Conservation (phyloP, 169 alveolate genomes). For the Babesia gibsoni region DNA sequence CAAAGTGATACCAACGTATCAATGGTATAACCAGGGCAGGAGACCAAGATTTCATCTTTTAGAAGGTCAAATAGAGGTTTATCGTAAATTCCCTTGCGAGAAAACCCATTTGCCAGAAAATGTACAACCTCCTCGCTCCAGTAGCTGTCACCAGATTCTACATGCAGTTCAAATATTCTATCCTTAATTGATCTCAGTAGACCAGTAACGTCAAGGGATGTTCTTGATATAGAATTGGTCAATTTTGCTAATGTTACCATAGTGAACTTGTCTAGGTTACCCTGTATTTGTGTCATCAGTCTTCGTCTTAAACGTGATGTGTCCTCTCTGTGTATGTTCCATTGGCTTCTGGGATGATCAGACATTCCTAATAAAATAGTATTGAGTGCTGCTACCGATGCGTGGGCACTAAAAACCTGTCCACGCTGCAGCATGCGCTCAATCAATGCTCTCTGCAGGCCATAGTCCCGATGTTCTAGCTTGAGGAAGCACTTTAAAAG, state of each 20-base stretch:
- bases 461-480: slow-evolving; percentile 6
- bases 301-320: neutral
- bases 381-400: slow-evolving; percentile 25
- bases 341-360: neutral
- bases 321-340: neutral
- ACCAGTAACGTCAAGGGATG: neutral
- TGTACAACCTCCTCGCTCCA: slow-evolving; percentile 49
- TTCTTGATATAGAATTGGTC: slow-evolving; percentile 25
- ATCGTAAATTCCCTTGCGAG: slow-evolving; percentile 27
- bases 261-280: slow-evolving; percentile 38
- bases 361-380: neutral
- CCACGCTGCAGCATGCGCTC: slow-evolving; percentile 29
- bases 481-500: slow-evolving; percentile 37
- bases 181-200: neutral
- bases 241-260: slow-evolving; percentile 13
- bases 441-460: slow-evolving; percentile 12
- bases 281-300: neutral
- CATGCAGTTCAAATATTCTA: neutral
- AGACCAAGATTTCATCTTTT: neutral
- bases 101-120: slow-evolving; percentile 45
- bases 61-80: slow-evolving; percentile 33
- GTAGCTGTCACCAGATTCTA: neutral
- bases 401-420: slow-evolving; percentile 42
- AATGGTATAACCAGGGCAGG: slow-evolving; percentile 22
- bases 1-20: slow-evolving; percentile 40